Conservation (phyloP, 2,329 filamentous ascomycete genomes). For the Fusarium anguioides region DNA sequence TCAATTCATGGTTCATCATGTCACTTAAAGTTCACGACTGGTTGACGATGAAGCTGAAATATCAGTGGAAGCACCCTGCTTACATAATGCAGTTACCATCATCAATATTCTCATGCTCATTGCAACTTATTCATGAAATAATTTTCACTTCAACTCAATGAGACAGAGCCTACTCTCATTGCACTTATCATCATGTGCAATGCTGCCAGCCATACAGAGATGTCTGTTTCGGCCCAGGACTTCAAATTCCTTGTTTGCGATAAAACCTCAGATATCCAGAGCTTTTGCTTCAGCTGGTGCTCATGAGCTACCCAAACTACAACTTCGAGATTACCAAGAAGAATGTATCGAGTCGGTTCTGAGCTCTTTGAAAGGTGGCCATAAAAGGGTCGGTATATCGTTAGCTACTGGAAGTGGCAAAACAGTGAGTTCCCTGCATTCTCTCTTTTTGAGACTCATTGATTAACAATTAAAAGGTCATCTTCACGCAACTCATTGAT, state of each 20-base stretch:
- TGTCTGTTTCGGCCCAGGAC: slow-evolving; percentile 41
- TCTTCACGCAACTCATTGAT: slow-evolving; percentile 95
- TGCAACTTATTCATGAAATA: not conserved
- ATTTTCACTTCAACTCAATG: slow-evolving; percentile 15
- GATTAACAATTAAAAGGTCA: slow-evolving; percentile 68
- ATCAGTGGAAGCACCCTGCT: slow-evolving; percentile 13
- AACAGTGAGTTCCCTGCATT: slow-evolving; percentile 70
- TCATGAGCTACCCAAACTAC: slow-evolving; percentile 54
- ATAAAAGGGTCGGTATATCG: slow-evolving; percentile 85
- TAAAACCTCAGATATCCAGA: slow-evolving; percentile 28
- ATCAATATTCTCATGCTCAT: not conserved
- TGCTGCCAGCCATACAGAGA: slow-evolving; percentile 49
- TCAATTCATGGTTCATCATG: slow-evolving; percentile 18
- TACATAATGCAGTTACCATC: slow-evolving; percentile 32
- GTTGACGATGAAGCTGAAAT: not conserved
- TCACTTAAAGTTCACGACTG: not conserved
- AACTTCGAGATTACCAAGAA: slow-evolving; percentile 86
- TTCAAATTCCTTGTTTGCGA: slow-evolving; percentile 13
- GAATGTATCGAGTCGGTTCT: slow-evolving; percentile 90
- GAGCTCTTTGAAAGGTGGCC: slow-evolving; percentile 72
- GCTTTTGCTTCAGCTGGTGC: slow-evolving; percentile 39
- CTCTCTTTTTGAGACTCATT: not conserved
- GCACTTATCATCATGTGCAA: slow-evolving; percentile 50
- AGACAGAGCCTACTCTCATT: slow-evolving; percentile 8
- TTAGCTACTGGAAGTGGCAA: slow-evolving; percentile 91